These are phyloP conservation scores for Protea cynaroides DNA, from an alignment of 164 flowering plant species.

Conservation along the genomic window DNA sequence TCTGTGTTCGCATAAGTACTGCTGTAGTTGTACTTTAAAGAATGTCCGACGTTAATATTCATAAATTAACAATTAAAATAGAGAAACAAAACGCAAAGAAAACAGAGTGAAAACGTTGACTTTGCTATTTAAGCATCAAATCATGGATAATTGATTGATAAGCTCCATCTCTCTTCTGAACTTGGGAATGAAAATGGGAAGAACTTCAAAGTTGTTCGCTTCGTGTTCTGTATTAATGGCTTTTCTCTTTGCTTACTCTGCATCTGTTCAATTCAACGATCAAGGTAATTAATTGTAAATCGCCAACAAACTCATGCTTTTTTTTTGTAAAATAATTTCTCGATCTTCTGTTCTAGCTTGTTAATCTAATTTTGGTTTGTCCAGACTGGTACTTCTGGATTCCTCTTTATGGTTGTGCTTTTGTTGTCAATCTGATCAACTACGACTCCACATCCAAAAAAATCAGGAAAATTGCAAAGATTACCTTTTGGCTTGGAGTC, in stretches of 20 bases:
- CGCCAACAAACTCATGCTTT: too few relatives aligned
- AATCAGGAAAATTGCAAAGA: conserved; percentile 21
- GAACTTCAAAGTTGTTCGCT: conserved; percentile 23
- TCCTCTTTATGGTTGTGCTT: conserved; percentile 58
- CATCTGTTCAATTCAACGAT: conserved; percentile 67
- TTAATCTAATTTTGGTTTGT: conserved; percentile 7
- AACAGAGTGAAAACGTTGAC: too few relatives aligned
- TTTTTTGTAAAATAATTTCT: background rate
- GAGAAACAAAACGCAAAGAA: too few relatives aligned
- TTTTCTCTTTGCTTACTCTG: conserved; percentile 52
- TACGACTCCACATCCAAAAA: conserved; percentile 6
- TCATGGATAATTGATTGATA: too few relatives aligned
- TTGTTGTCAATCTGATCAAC: conserved; percentile 35
- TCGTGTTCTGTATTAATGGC: conserved; percentile 54
- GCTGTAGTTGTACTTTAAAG: too few relatives aligned
- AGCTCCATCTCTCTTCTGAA: background rate
- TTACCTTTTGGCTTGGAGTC: conserved; percentile 37
- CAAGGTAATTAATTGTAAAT: conserved; percentile 30
- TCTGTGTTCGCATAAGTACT: too few relatives aligned
- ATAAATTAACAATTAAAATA: too few relatives aligned
- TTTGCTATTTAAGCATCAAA: too few relatives aligned
- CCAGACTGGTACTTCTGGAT: conserved; percentile 83
- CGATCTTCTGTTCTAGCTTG: background rate
- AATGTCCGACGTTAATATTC: too few relatives aligned
- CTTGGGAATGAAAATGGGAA: conserved; percentile 14